Evolutionary conservation across 1,139 yeast species (phyloP), one percentile per base, ranked within the genome.

Genomic region (Debaryomyces subglobosus): DNA sequence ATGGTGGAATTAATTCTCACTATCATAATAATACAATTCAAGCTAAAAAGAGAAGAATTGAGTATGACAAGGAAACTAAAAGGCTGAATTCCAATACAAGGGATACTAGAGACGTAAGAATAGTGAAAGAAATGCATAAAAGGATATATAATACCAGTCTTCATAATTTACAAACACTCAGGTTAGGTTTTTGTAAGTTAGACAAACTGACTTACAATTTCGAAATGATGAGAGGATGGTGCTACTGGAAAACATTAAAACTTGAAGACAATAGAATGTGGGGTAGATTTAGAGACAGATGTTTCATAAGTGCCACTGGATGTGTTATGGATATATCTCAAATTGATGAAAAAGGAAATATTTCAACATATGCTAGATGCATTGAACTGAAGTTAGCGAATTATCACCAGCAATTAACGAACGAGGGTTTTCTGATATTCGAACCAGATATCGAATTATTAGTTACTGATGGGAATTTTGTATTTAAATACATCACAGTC

Each of bases 11-110:
- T 5, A 44, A 41, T 38, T 34, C 60, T 5, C 54, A 55, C 40
- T 73, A 70, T 49, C 77, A 71, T 50, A 75, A 74, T 51, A 72
- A 65, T 48, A 44, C 61, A 0, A 61, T 71, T 9, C 74, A 67
- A 49, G 62, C 64, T 9, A 55, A 67, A 50, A 59, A 65, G 53
- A 52, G 80, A 52, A 55, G 65, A 42, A 21, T 41, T 25, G 45
- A 47, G 8, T 13, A 21, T 21, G 42, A 37, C 9, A 24, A 8
- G 20, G 24, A 24, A 15, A 36, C n/a, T 21, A 13, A 18, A 24
- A 9, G 16, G 18, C 20, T 24, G 12, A 39, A 30, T n/a, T 4
- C 33, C n/a, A 21, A 25, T 24, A 4, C 10, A 0, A n/a, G 6
- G 12, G 2, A 10, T 1, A 23, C 21, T 12, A 34, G 6, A 13